Percentiles rank a stretch among this genome's conserved stretches.
Conservation (phyloP, 352 stramenopile genomes). For the Globisporangium okanoganense region DNA sequence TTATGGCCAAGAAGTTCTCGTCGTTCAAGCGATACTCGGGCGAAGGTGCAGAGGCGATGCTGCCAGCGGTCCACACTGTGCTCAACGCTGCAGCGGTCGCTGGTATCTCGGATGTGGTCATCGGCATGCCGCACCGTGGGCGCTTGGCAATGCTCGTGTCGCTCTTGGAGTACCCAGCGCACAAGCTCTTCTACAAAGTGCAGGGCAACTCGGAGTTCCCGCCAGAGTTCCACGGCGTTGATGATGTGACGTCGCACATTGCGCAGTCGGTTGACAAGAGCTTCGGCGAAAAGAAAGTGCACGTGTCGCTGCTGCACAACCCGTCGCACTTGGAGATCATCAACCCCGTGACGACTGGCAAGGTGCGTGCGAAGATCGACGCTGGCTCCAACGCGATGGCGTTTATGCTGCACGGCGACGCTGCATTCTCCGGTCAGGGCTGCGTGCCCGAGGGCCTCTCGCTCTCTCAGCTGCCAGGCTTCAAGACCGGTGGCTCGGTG, state of each 20-base stretch:
- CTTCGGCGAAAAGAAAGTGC: slow-evolving; percentile 47
- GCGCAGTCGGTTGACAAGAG: slow-evolving; percentile 69
- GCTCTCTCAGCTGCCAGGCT: slow-evolving; percentile 77
- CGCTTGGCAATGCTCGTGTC: slow-evolving; percentile 72
- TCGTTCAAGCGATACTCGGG: slow-evolving; percentile 87
- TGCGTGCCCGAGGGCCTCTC: slow-evolving; percentile 76
- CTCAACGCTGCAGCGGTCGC: slow-evolving; percentile 44
- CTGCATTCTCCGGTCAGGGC: slow-evolving; percentile 82
- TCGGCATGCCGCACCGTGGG: slow-evolving; percentile 85
- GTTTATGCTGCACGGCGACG: slow-evolving; percentile 85
- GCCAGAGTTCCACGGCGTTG: slow-evolving; percentile 47
- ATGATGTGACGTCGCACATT: slow-evolving; percentile 88
- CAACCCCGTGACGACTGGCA: slow-evolving; percentile 79
- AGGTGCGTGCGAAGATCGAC: slow-evolving; percentile 82
- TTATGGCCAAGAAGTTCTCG: slow-evolving; percentile 84
- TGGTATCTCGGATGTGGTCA: slow-evolving; percentile 70
- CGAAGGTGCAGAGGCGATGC: slow-evolving; percentile 80
- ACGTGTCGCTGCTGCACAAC: slow-evolving; percentile 86
- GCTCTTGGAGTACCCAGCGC: slow-evolving; percentile 74
- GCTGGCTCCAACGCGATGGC: slow-evolving; percentile 60
- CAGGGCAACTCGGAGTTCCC: slow-evolving; percentile 71
- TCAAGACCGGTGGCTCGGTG: slow-evolving; percentile 69
- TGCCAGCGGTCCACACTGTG: slow-evolving; percentile 70
- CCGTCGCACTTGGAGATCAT: slow-evolving; percentile 88
- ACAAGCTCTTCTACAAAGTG: slow-evolving; percentile 87